Base-by-base conservation (phyloP, 2,329 filamentous ascomycete species). In the Diaporthe sp. region DNA sequence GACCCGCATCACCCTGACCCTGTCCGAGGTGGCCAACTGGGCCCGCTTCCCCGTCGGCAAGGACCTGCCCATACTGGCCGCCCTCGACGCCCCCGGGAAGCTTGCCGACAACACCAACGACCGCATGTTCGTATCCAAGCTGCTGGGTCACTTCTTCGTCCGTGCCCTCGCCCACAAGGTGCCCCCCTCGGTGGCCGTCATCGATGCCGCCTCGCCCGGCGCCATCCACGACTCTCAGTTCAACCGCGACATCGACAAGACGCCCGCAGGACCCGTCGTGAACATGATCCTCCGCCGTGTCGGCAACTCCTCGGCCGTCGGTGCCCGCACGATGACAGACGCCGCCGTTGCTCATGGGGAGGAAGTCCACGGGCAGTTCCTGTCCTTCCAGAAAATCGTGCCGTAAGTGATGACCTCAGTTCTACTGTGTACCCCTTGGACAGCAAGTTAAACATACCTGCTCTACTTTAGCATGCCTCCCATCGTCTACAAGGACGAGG, bases 321-420 rank as follows among this genome's bases (percentile, higher is more conserved):
- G 78, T 39, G 78, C 77, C 15, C 76, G 77, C 53, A 71, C 76
- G 63, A 70, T 79, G 20, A 76, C 74, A 1, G 75, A 78, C 58
- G 78, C 78, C 20, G 73, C 73, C 3, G 75, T 78, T 28, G 15
- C 28, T 9, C 77, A 78, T 37, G 76, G 76, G 8, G 61, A 76
- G 10, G 75, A 76, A 63, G 72, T 74, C 22, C 78, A 80, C 57
- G 79, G 79, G 34, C 75, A 79, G 53, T 79, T 76, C 55, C 58
- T 79, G 22, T 76, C 75, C n/a, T 76, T 77, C 37, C 73, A 76
- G 68, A 73, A 75, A 47, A 37, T 79, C 25, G 73, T 76, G 4
- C 77, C 76, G 75, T 79, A 75, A 58, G 78, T 76, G 10, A 39
- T 31, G 28, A 31, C 28, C 28, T 31, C 28, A 31, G 28, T 31